Evolutionary conservation across 345 rosid genomes (phyloP), one percentile per base, ranked within the genome.

Genomic region (Murraya paniculata): DNA sequence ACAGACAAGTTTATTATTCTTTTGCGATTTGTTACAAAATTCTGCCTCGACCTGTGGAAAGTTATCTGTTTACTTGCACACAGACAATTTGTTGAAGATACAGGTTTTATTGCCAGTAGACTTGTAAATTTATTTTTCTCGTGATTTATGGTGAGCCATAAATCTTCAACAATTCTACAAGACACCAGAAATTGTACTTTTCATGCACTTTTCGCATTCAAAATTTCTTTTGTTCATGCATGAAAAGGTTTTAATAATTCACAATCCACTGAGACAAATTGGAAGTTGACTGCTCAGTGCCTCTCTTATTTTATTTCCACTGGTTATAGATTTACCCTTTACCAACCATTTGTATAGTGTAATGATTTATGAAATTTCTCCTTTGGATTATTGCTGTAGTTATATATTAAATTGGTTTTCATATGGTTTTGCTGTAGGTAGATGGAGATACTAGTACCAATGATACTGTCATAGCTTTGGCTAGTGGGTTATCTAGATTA

Each of bases 361-460:
- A 14, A 60, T 9, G 35, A 35, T 59, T 57, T 45, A 41, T 41
- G 13, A 25, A 18, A 30, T 30, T 76, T 50, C 22, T 60, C 60
- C 66, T 38, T 21, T 3, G 58, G 33, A 62, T 69, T 78, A 25
- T 72, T 58, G 65, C 38, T 66, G 2, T 59, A 68, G 55, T 65
- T 81, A 57, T 35, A 30, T 39, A 21, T 35, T 76, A 30, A 41
- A 25, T 24, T 83, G 73, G 56, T 65, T 77, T 50, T 19, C 1
- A 31, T 68, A 22, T 82, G 77, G 28, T 70, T 74, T 31, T 81
- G n/a, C 73, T 73, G 35, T 84, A 96, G 98, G 98, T 96, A 74
- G 98, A 96, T 86, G 98, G 99, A 53, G 98, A 90, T 87, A 92
- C 99, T 28, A 94, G 97, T 81, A 91, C 98, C 72, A 96, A 96